A percentile compares a stretch with the other conserved stretches of the same genome.
These are phyloP conservation scores for Dactylis glomerata DNA, from an alignment of 176 grass and related monocot species.

Conservation along the genomic window DNA sequence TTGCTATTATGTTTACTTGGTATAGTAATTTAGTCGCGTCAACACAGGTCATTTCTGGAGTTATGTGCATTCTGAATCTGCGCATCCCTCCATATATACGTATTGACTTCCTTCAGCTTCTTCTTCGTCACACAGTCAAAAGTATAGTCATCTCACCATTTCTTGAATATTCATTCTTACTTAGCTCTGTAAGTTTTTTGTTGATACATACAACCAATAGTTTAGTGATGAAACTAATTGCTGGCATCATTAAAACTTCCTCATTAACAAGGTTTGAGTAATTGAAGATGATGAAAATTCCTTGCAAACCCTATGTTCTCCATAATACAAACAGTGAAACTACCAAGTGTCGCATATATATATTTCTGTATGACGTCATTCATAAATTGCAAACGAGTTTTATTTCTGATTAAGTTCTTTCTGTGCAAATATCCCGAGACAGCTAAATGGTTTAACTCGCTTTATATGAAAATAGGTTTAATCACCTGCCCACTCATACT, in stretches of 20 bases:
- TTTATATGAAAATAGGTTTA: conserved; percentile 21
- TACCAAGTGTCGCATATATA: background rate
- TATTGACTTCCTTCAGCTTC: conserved; percentile 73
- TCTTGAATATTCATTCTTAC: background rate
- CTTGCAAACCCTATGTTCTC: background rate
- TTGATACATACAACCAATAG: background rate
- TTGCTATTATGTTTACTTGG: conserved; percentile 26
- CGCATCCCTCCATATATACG: conserved; percentile 82
- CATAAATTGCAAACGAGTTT: background rate
- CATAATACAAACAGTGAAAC: background rate
- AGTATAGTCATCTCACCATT: conserved; percentile 49
- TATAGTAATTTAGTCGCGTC: conserved; percentile 16
- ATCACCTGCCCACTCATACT: background rate
- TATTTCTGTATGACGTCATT: conserved; percentile 12
- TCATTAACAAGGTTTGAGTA: background rate
- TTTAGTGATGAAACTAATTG: background rate
- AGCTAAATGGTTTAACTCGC: background rate
- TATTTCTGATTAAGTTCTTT: background rate
- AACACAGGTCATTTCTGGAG: conserved; percentile 69
- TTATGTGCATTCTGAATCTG: conserved; percentile 69
- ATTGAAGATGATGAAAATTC: background rate
- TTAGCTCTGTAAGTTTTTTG: background rate
- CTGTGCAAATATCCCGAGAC: background rate
- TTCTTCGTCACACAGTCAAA: conserved; percentile 69
- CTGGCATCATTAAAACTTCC: background rate